A percentile compares a stretch with the other conserved stretches of the same genome.
Evolutionary conservation across 2,329 filamentous ascomycete species (phyloP).

Genomic region (Immersiporthe knoxdaviesiana): DNA sequence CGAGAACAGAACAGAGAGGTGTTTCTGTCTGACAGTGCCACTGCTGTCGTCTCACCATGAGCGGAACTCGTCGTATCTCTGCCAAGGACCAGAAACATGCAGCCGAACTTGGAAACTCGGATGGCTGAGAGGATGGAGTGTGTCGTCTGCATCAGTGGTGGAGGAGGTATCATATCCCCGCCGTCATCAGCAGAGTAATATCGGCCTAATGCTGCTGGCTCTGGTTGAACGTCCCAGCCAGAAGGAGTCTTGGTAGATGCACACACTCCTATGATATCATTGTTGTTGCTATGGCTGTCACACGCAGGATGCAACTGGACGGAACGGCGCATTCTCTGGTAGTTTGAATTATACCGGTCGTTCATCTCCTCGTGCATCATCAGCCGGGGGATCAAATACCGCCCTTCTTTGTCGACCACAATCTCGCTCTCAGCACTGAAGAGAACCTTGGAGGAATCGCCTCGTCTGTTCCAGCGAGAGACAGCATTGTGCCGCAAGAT

Average conservation of each 20-base stretch:
- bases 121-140: not conserved
- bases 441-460: not conserved
- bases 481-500: not conserved
- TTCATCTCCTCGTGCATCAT: conserved; percentile 2
- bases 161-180: not conserved
- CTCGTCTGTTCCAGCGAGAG: not conserved
- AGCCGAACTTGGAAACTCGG: not conserved
- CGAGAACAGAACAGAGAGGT: not conserved
- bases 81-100: not conserved
- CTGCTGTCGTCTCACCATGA: not conserved
- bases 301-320: too few relatives aligned
- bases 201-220: not conserved
- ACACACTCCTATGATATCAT: not conserved
- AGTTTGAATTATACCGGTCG: not conserved
- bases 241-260: not conserved
- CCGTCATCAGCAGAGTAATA: too few relatives aligned
- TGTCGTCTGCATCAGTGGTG: not conserved
- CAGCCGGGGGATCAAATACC: not conserved
- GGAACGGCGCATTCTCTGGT: not conserved
- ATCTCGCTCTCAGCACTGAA: not conserved
- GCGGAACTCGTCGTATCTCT: not conserved
- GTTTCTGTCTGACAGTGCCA: not conserved
- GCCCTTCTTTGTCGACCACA: not conserved
- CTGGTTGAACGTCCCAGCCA: not conserved
- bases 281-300: too few relatives aligned